Conservation (phyloP, 2,329 filamentous ascomycete genomes). For the Pseudocercospora crystallina region DNA sequence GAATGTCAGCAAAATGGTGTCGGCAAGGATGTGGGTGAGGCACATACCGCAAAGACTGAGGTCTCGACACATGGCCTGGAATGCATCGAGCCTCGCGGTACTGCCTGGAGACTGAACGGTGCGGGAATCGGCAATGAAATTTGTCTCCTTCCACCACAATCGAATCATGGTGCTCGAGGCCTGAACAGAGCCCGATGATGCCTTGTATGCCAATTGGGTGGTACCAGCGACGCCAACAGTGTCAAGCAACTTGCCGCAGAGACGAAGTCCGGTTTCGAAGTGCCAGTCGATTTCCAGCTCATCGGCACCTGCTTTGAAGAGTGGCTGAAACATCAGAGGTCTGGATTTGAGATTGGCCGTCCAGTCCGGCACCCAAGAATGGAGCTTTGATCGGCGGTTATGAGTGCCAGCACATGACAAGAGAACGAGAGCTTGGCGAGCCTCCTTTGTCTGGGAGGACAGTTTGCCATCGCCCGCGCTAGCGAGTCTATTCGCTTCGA, state of each 20-base stretch:
- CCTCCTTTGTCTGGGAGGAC: slow-evolving; percentile 15
- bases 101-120: slow-evolving; percentile 30
- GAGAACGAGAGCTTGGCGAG: slow-evolving; percentile 28
- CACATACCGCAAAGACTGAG: slow-evolving; percentile 9
- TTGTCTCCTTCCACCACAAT: slow-evolving; percentile 29
- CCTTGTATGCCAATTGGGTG: slow-evolving; percentile 15
- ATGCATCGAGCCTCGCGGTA: slow-evolving; percentile 27
- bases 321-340: slow-evolving; percentile 29
- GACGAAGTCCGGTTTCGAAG: slow-evolving; percentile 25
- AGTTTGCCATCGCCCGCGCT: slow-evolving; percentile 10
- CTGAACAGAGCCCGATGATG: not conserved
- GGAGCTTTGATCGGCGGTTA: slow-evolving; percentile 24
- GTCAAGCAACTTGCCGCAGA: slow-evolving; percentile 32
- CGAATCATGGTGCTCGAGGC: slow-evolving; percentile 18
- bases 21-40: not conserved
- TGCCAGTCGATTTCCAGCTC: slow-evolving; percentile 31
- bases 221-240: slow-evolving; percentile 25
- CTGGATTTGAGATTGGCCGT: slow-evolving; percentile 25
- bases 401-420: slow-evolving; percentile 31
- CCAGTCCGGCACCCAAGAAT: slow-evolving; percentile 33
- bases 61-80: slow-evolving; percentile 25
- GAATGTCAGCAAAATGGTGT: not conserved
- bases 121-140: slow-evolving; percentile 22
- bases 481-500: slow-evolving; percentile 21
- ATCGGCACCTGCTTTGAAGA: slow-evolving; percentile 27